These are phyloP conservation scores for Kalaharituber pfeilii DNA, from an alignment of 2,329 filamentous ascomycete species.

Conservation along the genomic window DNA sequence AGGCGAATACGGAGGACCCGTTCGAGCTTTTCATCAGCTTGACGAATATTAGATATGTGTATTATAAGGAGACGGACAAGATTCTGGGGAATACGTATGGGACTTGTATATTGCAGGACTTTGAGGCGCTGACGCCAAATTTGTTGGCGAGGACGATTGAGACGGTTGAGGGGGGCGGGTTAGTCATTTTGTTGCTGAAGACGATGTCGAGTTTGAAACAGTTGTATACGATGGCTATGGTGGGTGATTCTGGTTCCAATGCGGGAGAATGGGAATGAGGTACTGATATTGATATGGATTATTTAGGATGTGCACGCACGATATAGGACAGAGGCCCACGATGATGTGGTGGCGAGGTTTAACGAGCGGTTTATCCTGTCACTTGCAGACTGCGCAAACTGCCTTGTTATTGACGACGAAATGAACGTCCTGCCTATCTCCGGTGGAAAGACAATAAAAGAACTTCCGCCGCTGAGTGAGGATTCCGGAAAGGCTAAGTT, in stretches of 20 bases:
- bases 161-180: slow-evolving; percentile 87
- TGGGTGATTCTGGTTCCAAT: background rate
- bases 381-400: slow-evolving; percentile 83
- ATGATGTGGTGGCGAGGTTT: slow-evolving; percentile 86
- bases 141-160: slow-evolving; percentile 86
- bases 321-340: slow-evolving; percentile 90
- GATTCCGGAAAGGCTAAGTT: slow-evolving; percentile 53
- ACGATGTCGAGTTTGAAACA: slow-evolving; percentile 96
- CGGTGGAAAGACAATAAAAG: slow-evolving; percentile 75
- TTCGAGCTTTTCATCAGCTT: slow-evolving; percentile 96
- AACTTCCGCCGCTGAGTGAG: slow-evolving; percentile 61
- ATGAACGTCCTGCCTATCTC: slow-evolving; percentile 94
- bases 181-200: slow-evolving; percentile 81
- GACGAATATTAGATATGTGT: slow-evolving; percentile 95
- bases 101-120: slow-evolving; percentile 96
- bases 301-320: slow-evolving; percentile 69
- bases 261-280: too few relatives aligned
- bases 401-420: slow-evolving; percentile 92
- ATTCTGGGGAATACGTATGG: slow-evolving; percentile 95
- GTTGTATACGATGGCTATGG: slow-evolving; percentile 87
- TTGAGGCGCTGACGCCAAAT: slow-evolving; percentile 95
- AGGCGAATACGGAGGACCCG: slow-evolving; percentile 80
- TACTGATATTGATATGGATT: slow-evolving; percentile 1
- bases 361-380: slow-evolving; percentile 96
- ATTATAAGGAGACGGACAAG: slow-evolving; percentile 99